Base-by-base conservation (phyloP, 2,329 filamentous ascomycete species). In the Trichoderma sp. region DNA sequence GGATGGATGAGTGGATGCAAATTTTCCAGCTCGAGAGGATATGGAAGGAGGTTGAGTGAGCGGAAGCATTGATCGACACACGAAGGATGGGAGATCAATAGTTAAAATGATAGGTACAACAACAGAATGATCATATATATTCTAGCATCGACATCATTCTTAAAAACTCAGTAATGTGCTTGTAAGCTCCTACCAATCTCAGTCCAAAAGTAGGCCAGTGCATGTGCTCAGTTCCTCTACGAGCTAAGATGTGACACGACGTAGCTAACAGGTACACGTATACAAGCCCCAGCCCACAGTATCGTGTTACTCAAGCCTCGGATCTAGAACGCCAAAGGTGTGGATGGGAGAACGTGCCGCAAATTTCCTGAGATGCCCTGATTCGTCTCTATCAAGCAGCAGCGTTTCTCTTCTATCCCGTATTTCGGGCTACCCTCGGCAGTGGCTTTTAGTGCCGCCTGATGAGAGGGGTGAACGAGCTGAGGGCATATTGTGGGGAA, bases 31-130 rank as follows among this genome's bases (percentile, higher is more conserved):
- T 78, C 19, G 69, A 73, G 9, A 54, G 68, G 19, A 34, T 73
- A 54, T 79, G 77, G 78, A 71, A 70, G 12, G 70, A 78, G 60
- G 77, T 79, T 12, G 77, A 78, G 63, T 79, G 45, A 19, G 32
- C n/a, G 4, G 39, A 3, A 39, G 25, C 5, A 13, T 35, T 5
- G 32, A 50, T 13, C 37, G 2, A 7, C 19, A 48, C 5, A 22
- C 2, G 1, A 19, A 48, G n/a, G 10, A 5, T 48, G 10, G 19
- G 42, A 45, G 1, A 5, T 13, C 19, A 13, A 22, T 2, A 22
- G 19, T 48, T 13, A 19, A 13, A 4, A 22, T 5, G 5, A 6
- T 22, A 19, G 22, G 13, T 1, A 5, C 42, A 19, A 22, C 13
- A 19, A 34, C 17, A 54, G 52, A 34, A 54, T 54, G 29, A 34